These are phyloP conservation scores for Phytophthora nicotianae DNA, from an alignment of 352 stramenopile species.

Conservation along the genomic window DNA sequence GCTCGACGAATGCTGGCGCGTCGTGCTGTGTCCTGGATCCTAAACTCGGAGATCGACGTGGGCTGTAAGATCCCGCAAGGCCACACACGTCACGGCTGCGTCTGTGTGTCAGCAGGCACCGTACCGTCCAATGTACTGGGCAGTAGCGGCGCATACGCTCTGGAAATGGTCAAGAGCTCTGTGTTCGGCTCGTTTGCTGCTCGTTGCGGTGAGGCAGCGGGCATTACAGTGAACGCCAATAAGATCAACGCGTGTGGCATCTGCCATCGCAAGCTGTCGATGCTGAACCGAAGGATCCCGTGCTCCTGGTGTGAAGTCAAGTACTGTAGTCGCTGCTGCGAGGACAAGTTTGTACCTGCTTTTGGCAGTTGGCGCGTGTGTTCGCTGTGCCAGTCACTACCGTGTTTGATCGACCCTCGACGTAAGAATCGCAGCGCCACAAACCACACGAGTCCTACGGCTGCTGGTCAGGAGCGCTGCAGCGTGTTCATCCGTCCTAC, in stretches of 20 bases:
- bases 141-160: slow-evolving; percentile 75
- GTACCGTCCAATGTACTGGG: slow-evolving; percentile 71
- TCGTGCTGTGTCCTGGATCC: slow-evolving; percentile 74
- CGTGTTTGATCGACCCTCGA: slow-evolving; percentile 79
- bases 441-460: slow-evolving; percentile 64
- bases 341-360: slow-evolving; percentile 82
- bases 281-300: slow-evolving; percentile 80
- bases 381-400: slow-evolving; percentile 76
- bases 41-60: slow-evolving; percentile 76
- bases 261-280: slow-evolving; percentile 79
- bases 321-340: slow-evolving; percentile 84
- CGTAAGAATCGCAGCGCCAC: slow-evolving; percentile 74
- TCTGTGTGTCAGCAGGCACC: slow-evolving; percentile 77
- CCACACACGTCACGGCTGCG: slow-evolving; percentile 73
- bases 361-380: slow-evolving; percentile 85
- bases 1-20: slow-evolving; percentile 67
- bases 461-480: slow-evolving; percentile 46
- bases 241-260: slow-evolving; percentile 80
- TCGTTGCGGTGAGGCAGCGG: slow-evolving; percentile 63
- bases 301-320: slow-evolving; percentile 89
- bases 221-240: slow-evolving; percentile 76
- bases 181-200: slow-evolving; percentile 85
- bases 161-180: slow-evolving; percentile 86
- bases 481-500: slow-evolving; percentile 82
- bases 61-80: slow-evolving; percentile 75